Base-by-base conservation (phyloP, 495 filamentous ascomycete genomes). In the Corynascus novoguineensis region DNA sequence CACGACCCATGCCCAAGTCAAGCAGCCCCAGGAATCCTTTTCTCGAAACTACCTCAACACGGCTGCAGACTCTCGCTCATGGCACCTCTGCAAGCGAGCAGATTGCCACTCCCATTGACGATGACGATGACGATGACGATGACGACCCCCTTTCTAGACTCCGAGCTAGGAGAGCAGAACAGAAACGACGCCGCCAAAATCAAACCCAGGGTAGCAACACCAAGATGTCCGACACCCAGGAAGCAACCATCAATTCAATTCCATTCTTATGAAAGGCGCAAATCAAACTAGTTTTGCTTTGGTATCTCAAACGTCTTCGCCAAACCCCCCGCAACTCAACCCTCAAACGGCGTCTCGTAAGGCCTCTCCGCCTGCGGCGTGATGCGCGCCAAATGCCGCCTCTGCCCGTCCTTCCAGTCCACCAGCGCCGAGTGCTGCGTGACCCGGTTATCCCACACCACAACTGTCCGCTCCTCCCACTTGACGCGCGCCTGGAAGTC, bases 401-500 rank as follows among this genome's bases (percentile, higher is more conserved):
- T 77, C 72, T 87, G 82, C 3, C 88, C 88, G 72, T 82, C 82
- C 53, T 81, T 81, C 88, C 87, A 95, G 68, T 92, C 89, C 17
- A 90, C 67, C 31, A 89, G 73, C 5, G 87, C 89, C n/a, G 85
- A 84, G 69, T 93, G 88, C 50, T 81, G 78, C 12, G 88, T 90
- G 4, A 91, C 84, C 15, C 89, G 80, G 69, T 95, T 92, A 66
- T 96, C 91, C 84, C 90, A 95, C 11, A 96, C 86, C 9, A 96
- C 88, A 24, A 96, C 90, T 3, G 89, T 93, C 35, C 82, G 81
- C 11, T 83, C 80, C 60, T 86, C 81, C 90, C 90, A 96, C 60
- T 86, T 84, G 47, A 97, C 83, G n/a, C 92, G 78, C 9, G 83
- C 85, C 63, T 97, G 92, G 78, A 93, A 92, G 73, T 96, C 90